Conservation (phyloP, 192 early-diverging fungal species). For the Lobosporangium transversale region DNA sequence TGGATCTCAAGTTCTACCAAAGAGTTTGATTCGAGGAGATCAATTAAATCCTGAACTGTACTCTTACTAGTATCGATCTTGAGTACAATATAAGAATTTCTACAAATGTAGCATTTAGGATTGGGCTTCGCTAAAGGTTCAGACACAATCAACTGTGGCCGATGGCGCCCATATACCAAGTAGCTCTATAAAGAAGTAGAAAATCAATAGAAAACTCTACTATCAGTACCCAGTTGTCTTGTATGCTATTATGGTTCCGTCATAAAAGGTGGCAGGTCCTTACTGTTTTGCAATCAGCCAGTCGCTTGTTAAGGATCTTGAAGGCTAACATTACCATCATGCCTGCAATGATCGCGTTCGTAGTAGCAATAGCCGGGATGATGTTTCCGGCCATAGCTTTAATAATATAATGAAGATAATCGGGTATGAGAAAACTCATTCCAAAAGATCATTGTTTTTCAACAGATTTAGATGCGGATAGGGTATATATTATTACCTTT, state of each 20-base stretch:
- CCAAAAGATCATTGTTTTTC: too few relatives aligned
- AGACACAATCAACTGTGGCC: constrained; percentile 67
- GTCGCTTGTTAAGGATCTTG: constrained; percentile 69
- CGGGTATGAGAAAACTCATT: too few relatives aligned
- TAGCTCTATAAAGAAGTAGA: constrained; percentile 57
- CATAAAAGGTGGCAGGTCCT: too few relatives aligned
- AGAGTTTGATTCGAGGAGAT: constrained; percentile 57
- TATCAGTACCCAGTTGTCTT: too few relatives aligned
- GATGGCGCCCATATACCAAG: constrained; percentile 66
- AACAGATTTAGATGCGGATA: too few relatives aligned
- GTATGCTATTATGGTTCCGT: too few relatives aligned
- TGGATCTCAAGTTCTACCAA: constrained; percentile 74
- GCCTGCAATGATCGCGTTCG: constrained; percentile 96
- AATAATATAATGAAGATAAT: too few relatives aligned
- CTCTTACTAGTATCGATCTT: constrained; percentile 64
- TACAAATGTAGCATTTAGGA: constrained; percentile 81
- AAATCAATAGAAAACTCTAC: not conserved
- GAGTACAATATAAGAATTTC: constrained; percentile 68
- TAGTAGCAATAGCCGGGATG: constrained; percentile 97
- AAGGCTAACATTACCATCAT: constrained; percentile 91
- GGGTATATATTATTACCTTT: constrained; percentile 80
- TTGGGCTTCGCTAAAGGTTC: constrained; percentile 76
- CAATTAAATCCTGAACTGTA: constrained; percentile 77
- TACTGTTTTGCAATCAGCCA: constrained; percentile 66
- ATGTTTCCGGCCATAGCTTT: constrained; percentile 99